phyloP scores from a whole-genome alignment of 306 rosid genomes.

The Rosa rugosa region DNA sequence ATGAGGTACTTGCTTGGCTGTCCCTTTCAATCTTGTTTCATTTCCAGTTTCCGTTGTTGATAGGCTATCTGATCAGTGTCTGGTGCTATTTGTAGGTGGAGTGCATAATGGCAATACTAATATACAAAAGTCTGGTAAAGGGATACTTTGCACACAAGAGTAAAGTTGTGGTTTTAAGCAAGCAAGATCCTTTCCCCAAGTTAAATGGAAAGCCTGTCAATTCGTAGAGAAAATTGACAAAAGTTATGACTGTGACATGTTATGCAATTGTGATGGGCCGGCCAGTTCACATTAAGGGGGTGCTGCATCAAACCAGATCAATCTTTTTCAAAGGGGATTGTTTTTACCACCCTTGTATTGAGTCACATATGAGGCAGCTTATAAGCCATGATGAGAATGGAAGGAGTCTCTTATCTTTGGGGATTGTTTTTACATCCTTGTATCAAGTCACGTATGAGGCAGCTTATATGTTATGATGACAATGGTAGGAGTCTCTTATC shows the following conservation, averaged over 20 bases:
- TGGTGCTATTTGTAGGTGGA: conserved; percentile 71
- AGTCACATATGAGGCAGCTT: not conserved
- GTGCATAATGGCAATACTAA: conserved; percentile 88
- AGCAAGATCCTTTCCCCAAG: conserved; percentile 93
- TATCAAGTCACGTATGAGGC: not conserved
- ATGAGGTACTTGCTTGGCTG: conserved; percentile 54
- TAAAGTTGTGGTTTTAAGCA: conserved; percentile 91
- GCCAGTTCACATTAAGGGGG: not conserved
- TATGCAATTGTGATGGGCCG: not conserved
- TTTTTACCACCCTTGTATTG: not conserved
- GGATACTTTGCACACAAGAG: conserved; percentile 99
- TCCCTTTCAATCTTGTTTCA: not conserved
- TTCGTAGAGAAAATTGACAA: conserved; percentile 32
- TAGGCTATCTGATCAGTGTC: conserved; percentile 4
- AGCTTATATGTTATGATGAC: not conserved
- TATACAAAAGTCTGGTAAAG: conserved; percentile 75
- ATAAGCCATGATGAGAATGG: not conserved
- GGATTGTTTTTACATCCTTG: not conserved
- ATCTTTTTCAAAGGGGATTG: not conserved
- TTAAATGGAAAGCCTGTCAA: conserved; percentile 82
- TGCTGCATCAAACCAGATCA: not conserved
- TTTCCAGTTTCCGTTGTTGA: not conserved
- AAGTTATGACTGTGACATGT: not conserved
- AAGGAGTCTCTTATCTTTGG: not conserved
- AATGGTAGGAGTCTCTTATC: not conserved